Evolutionary conservation across 305 asterid species (phyloP).

Genomic region (Fraxinus sp.): DNA sequence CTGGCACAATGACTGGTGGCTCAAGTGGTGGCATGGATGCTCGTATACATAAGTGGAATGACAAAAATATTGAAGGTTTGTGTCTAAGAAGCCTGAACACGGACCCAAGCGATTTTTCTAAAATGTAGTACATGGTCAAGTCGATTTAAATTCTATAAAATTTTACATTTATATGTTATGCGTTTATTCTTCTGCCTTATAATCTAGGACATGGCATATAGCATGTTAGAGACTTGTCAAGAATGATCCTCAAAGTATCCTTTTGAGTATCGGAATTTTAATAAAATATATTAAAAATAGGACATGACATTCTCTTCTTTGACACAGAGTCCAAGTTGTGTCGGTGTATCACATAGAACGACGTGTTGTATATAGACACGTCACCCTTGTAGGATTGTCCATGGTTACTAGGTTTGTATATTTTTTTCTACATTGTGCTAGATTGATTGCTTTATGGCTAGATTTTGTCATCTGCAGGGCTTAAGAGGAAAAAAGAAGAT

Average conservation of each 20-base stretch:
- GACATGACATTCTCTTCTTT: not conserved
- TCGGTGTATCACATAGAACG: not conserved
- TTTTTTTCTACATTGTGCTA: slow-evolving; percentile 24
- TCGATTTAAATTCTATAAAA: not conserved
- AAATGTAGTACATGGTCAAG: not conserved
- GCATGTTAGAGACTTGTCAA: not conserved
- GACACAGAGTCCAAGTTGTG: not conserved
- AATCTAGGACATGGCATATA: not conserved
- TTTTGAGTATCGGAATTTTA: not conserved
- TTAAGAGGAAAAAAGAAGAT: slow-evolving; percentile 84
- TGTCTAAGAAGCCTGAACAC: not conserved
- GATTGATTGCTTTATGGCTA: slow-evolving; percentile 25
- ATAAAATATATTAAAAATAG: not conserved
- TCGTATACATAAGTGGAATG: slow-evolving; percentile 99
- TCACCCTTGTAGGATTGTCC: not conserved
- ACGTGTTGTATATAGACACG: not conserved
- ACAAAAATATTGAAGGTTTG: slow-evolving; percentile 84
- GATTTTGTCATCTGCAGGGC: slow-evolving; percentile 44
- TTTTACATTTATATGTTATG: not conserved
- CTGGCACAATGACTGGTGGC: slow-evolving; percentile 99
- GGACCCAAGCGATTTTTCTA: not conserved
- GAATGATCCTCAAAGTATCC: not conserved
- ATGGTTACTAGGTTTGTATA: slow-evolving; percentile 39
- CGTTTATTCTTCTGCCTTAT: not conserved
- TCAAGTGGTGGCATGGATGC: slow-evolving; percentile 99